Base-by-base conservation (phyloP, 768 basidiomycete genomes). In the Hysterangium stoloniferum region DNA sequence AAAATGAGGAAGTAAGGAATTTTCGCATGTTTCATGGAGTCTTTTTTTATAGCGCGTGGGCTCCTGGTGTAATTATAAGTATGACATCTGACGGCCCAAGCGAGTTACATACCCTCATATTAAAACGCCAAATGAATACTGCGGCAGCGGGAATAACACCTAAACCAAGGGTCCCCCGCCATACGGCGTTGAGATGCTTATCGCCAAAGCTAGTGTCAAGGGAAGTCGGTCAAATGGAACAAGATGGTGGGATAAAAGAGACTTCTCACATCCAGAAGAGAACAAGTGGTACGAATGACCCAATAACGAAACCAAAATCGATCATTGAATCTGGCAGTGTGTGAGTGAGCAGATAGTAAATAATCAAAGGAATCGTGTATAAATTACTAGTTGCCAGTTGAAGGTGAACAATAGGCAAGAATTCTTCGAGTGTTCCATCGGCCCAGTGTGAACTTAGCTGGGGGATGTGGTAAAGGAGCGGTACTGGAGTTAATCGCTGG, bases 111-210 rank as follows among this genome's bases (percentile, higher is more conserved):
- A 51, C 49, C 49, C 81, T 74, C 85, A 94, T 90, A 53, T 73
- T 77, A 47, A 90, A 61, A 56, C 92, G 88, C 90, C 92, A 94
- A 44, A 89, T 58, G 59, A 94, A 79, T n/a, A 94, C 84, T 6
- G 78, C 75, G 11, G 79, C 57, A 5, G 92, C 91, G 31, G 92
- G 92, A 49, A 95, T 61, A 34, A 84, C 69, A 29, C 92, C 92
- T 7, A 95, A 75, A 28, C 66, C 68, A 13, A 70, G 58, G 4
- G 51, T 33, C 9, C 51, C 43, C 24, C 51, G 42, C 42, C 43
- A 46, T n/a, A 40, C 43, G 13, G 51, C 44, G 34, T 45, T 46
- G 13, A 46, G 44, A 22, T 44, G 44, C 12, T 46, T 20, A 5
- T 33, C 19, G n/a, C 42, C 43, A 36, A 46, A 52, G 4, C 51